These are phyloP conservation scores for Volvox carteri DNA, from an alignment of 163 green algal genomes.

Conservation along the genomic window DNA sequence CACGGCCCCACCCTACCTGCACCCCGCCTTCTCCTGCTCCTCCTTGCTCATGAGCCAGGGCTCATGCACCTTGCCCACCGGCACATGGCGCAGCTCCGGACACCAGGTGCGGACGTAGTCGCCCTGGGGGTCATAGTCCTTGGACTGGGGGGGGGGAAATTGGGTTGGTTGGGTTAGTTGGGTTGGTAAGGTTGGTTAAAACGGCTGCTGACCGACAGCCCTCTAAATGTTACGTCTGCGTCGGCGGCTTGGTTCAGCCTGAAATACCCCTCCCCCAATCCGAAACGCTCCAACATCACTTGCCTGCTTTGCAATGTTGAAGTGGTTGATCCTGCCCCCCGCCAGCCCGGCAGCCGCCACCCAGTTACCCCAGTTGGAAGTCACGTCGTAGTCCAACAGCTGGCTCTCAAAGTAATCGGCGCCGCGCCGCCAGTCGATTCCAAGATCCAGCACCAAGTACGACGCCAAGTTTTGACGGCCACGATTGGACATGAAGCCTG, in stretches of 20 bases:
- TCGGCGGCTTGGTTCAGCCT: too few species aligned
- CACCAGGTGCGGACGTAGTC: constrained; percentile 94
- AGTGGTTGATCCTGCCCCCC: constrained; percentile 94
- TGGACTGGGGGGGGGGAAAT: constrained; percentile 42
- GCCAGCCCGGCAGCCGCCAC: constrained; percentile 83
- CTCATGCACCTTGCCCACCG: constrained; percentile 82
- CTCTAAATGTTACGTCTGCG: too few species aligned
- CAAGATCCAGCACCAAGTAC: constrained; percentile 92
- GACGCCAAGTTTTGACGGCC: constrained; percentile 95
- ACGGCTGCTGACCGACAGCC: too few species aligned
- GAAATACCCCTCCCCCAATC: too few species aligned
- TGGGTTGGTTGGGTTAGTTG: too few species aligned
- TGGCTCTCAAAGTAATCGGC: constrained; percentile 77
- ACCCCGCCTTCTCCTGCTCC: constrained; percentile 65
- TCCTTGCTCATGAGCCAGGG: constrained; percentile 84
- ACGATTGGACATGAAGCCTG: constrained; percentile 98
- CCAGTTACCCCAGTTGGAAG: constrained; percentile 88
- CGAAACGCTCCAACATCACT: too few species aligned
- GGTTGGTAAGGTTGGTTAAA: too few species aligned
- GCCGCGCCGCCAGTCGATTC: constrained; percentile 90
- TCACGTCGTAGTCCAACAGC: constrained; percentile 84
- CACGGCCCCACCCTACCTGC: constrained; percentile 40
- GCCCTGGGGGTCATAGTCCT: constrained; percentile 93
- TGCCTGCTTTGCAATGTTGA: constrained; percentile 98
- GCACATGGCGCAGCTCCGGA: constrained; percentile 89